phyloP scores from a whole-genome alignment of 768 basidiomycete species.

The Fomitopsis pulvina region DNA sequence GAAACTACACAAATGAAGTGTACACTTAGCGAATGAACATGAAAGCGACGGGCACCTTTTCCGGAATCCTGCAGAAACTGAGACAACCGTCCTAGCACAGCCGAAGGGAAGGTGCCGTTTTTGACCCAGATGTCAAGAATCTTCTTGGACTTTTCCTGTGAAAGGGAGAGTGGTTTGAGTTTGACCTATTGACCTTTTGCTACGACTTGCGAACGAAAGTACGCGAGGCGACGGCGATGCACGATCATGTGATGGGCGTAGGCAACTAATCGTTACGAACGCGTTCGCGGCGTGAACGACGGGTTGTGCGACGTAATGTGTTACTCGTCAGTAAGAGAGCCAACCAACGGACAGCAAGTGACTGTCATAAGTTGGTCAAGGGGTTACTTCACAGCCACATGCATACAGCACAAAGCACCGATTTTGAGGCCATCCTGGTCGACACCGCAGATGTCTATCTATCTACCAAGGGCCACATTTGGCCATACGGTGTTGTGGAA shows the following conservation, averaged over 20 bases:
- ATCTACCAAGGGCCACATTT: too few relatives aligned
- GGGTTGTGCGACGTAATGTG: not conserved
- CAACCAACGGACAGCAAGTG: not conserved
- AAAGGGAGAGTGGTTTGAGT: constrained; percentile 28
- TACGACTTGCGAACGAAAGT: constrained; percentile 19
- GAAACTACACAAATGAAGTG: constrained; percentile 59
- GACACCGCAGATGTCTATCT: too few relatives aligned
- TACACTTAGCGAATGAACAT: constrained; percentile 78
- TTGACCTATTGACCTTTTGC: constrained; percentile 27
- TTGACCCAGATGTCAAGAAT: constrained; percentile 98
- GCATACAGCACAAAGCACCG: too few relatives aligned
- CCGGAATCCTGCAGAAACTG: constrained; percentile 54
- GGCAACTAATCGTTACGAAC: not conserved
- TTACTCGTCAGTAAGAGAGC: not conserved
- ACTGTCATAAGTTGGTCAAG: not conserved
- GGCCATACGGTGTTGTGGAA: too few relatives aligned
- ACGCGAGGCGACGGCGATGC: not conserved
- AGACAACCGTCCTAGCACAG: constrained; percentile 66
- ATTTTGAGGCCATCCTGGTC: too few relatives aligned
- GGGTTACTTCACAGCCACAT: not conserved
- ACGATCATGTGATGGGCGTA: constrained; percentile 14
- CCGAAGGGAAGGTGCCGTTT: constrained; percentile 78
- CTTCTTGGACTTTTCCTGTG: constrained; percentile 95
- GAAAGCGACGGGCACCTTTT: constrained; percentile 85
- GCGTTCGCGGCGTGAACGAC: constrained; percentile 3